Evolutionary conservation across 2,329 filamentous ascomycete genomes (phyloP), one percentile per base, ranked within the genome.

Genomic region (Trichoderma sp.): DNA sequence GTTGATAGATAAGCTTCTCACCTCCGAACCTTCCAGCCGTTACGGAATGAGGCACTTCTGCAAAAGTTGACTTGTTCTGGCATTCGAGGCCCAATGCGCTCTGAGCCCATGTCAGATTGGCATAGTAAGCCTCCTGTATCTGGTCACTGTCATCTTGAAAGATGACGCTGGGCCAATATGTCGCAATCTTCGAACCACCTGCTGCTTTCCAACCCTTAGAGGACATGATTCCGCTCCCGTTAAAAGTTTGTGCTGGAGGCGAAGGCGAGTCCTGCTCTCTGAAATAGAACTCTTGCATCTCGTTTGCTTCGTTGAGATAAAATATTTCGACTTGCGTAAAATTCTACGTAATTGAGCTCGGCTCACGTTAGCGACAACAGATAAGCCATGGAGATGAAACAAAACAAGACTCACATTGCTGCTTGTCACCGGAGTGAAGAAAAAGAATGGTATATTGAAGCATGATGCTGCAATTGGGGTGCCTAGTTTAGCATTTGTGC

Each of bases 81-180:
- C 27, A 53, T n/a, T 67, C 4, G 6, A 67, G 38, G 18, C 27
- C 41, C 2, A 53, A 9, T 4, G 2, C 11, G 3, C 12, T 50
- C 16, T 50, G 41, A 1, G 11, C 18, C 64, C 64, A 67, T 5
- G 38, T 50, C 2, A 67, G 18, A 21, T 67, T 67, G 24, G 41
- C 64, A 31, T 31, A 29, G 11, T 67, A 67, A 4, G 64, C 64
- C 8, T 67, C 64, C 11, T 67, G 41, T 3, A 67, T 18, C 8
- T 31, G 18, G 27, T 21, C 12, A 14, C 11, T 11, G 18, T 8
- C 41, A 5, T 53, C 41, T 27, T 67, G 64, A 9, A 50, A 67
- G 24, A 67, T 67, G 24, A 67, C 41, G 16, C 41, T 67, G 0
- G 64, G 64, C 64, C 41, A 67, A 1, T 67, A 67, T 53, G 64